Conservation (phyloP, 257 asterid species). For the Haberlea rhodopensis region DNA sequence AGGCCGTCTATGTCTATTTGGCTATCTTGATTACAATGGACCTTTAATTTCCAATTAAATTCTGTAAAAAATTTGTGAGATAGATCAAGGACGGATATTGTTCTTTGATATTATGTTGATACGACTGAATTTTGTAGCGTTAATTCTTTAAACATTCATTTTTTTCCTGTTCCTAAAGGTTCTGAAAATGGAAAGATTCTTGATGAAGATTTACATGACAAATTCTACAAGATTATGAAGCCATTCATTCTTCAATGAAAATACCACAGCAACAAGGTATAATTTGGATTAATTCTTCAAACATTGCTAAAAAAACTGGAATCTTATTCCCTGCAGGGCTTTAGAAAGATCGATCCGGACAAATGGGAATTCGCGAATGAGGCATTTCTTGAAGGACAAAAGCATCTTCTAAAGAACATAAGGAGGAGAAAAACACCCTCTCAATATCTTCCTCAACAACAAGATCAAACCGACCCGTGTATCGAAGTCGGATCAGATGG, state of each 20-base stretch:
- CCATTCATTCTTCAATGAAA: constrained; percentile 22
- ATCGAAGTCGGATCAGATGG: constrained; percentile 55
- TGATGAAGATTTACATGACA: constrained; percentile 33
- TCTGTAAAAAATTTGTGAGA: no score
- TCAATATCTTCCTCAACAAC: constrained; percentile 31
- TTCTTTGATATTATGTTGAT: not conserved
- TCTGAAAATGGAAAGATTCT: constrained; percentile 34
- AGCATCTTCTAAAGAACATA: constrained; percentile 56
- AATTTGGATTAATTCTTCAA: not conserved
- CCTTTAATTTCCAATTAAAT: no score
- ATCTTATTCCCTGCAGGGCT: constrained; percentile 65
- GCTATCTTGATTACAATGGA: no score
- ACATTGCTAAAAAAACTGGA: constrained; percentile 18
- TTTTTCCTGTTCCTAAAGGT: constrained; percentile 45
- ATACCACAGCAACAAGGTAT: constrained; percentile 30
- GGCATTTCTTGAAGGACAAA: constrained; percentile 56
- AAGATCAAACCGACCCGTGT: constrained; percentile 34
- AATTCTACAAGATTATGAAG: constrained; percentile 41
- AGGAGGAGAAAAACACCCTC: constrained; percentile 49
- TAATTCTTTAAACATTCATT: constrained; percentile 29
- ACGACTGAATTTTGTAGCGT: constrained; percentile 8
- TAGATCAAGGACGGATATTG: no score
- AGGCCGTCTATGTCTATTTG: no score
- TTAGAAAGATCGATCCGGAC: constrained; percentile 82
- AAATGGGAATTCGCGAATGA: constrained; percentile 91